Conservation (phyloP, 192 early-diverging fungal genomes). For the Coemansia sp. region DNA sequence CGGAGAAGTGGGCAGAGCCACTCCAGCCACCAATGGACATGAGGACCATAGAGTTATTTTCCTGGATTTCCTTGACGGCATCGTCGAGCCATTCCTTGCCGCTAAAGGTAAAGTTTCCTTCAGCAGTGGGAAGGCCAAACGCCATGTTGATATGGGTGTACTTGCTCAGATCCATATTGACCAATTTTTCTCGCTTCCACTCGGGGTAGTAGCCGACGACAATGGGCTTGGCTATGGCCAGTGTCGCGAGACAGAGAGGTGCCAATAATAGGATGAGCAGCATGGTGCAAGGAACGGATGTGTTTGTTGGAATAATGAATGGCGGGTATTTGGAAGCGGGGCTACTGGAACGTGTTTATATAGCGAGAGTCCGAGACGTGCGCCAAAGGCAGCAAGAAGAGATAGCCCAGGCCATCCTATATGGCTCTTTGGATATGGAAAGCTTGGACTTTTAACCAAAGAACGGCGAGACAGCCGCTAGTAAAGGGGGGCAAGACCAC, state of each 20-base stretch:
- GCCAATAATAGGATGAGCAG: too few species aligned
- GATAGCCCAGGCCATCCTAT: too few species aligned
- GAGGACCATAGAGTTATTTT: conserved; percentile 52
- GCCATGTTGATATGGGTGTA: conserved; percentile 70
- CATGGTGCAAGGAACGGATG: too few species aligned
- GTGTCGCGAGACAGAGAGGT: not conserved
- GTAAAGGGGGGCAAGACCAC: too few species aligned
- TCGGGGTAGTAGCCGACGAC: conserved; percentile 39
- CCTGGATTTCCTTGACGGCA: conserved; percentile 50
- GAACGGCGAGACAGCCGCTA: too few species aligned
- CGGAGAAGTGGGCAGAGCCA: conserved; percentile 60
- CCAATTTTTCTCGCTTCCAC: conserved; percentile 31
- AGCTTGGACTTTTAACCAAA: too few species aligned
- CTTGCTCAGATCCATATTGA: conserved; percentile 30
- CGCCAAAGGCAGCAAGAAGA: too few species aligned
- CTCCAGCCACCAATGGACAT: conserved; percentile 70
- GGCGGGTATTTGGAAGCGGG: too few species aligned
- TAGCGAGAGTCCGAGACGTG: too few species aligned
- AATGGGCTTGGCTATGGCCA: not conserved
- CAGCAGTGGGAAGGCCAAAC: conserved; percentile 45
- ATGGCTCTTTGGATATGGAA: too few species aligned
- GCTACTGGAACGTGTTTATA: too few species aligned
- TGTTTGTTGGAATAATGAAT: too few species aligned
- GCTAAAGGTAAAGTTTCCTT: conserved; percentile 34
- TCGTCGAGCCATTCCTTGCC: conserved; percentile 28